Percentiles rank a stretch among this genome's conserved stretches.
These are phyloP conservation scores for Bombardia bombarda DNA, from an alignment of 495 filamentous ascomycete genomes.

Conservation along the genomic window DNA sequence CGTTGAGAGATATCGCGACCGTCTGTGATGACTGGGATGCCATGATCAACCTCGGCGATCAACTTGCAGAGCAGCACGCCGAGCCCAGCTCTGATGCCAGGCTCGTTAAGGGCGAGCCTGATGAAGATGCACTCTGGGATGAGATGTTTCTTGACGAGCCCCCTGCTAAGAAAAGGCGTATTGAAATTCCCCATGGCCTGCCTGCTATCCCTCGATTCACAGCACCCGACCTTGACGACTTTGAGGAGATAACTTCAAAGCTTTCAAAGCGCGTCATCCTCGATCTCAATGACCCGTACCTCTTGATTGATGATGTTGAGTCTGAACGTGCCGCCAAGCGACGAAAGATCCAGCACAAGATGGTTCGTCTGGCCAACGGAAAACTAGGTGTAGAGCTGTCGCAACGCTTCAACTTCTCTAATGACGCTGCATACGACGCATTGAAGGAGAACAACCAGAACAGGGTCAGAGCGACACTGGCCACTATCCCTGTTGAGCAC, in stretches of 20 bases:
- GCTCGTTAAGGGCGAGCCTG: constrained; percentile 21
- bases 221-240: constrained; percentile 40
- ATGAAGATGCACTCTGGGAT: constrained; percentile 48
- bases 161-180: constrained; percentile 29
- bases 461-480: constrained; percentile 86
- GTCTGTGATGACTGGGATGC: constrained; percentile 79
- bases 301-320: constrained; percentile 57
- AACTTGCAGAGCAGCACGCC: constrained; percentile 11
- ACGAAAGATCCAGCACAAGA: constrained; percentile 34
- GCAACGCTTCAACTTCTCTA: constrained; percentile 87
- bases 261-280: constrained; percentile 69
- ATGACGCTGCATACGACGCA: constrained; percentile 89
- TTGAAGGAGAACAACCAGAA: constrained; percentile 95
- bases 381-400: constrained; percentile 52
- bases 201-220: constrained; percentile 34
- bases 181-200: constrained; percentile 29
- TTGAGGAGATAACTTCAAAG: constrained; percentile 53
- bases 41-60: constrained; percentile 34
- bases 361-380: constrained; percentile 48
- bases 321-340: constrained; percentile 43
- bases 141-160: constrained; percentile 37
- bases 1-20: constrained; percentile 65
- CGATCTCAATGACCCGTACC: constrained; percentile 84
- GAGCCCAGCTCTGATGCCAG: constrained; percentile 15
- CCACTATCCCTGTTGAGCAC: constrained; percentile 81